Conservation (phyloP, 306 rosid genomes). For the Elaeagnus macrophylla region DNA sequence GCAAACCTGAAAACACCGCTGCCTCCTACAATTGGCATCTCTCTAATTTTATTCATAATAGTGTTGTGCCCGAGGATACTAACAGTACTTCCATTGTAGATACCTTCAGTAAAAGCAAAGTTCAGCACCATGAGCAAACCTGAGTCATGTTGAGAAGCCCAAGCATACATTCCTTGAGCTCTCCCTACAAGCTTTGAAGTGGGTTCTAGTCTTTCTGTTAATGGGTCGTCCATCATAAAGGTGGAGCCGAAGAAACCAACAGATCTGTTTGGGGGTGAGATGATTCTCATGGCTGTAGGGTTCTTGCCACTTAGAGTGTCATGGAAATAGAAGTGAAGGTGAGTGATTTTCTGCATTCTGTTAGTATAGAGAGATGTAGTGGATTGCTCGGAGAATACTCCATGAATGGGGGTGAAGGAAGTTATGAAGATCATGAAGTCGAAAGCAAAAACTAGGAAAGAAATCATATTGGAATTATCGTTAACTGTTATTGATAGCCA, state of each 20-base stretch:
- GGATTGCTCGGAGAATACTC: too few species aligned
- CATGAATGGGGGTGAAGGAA: too few species aligned
- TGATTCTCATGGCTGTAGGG: not conserved
- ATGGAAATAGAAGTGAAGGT: constrained; percentile 1
- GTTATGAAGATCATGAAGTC: too few species aligned
- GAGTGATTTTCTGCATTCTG: not conserved
- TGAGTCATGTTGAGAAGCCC: not conserved
- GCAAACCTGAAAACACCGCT: too few species aligned
- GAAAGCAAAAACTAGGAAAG: too few species aligned
- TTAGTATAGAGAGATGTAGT: too few species aligned
- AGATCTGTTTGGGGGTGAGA: not conserved
- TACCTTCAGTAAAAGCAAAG: not conserved
- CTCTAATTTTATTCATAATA: too few species aligned
- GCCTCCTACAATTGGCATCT: too few species aligned
- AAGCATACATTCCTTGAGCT: not conserved
- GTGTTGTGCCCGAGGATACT: not conserved
- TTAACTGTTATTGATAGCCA: too few species aligned
- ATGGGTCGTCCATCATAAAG: not conserved
- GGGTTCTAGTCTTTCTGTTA: not conserved
- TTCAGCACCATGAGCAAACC: not conserved
- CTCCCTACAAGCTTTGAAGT: not conserved
- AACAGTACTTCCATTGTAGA: not conserved
- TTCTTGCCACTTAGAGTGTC: not conserved
- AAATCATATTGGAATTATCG: too few species aligned
- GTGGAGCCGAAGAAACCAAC: not conserved